These are phyloP conservation scores for Leishmania martiniquensis DNA, from an alignment of 208 protist species.

Conservation along the genomic window DNA sequence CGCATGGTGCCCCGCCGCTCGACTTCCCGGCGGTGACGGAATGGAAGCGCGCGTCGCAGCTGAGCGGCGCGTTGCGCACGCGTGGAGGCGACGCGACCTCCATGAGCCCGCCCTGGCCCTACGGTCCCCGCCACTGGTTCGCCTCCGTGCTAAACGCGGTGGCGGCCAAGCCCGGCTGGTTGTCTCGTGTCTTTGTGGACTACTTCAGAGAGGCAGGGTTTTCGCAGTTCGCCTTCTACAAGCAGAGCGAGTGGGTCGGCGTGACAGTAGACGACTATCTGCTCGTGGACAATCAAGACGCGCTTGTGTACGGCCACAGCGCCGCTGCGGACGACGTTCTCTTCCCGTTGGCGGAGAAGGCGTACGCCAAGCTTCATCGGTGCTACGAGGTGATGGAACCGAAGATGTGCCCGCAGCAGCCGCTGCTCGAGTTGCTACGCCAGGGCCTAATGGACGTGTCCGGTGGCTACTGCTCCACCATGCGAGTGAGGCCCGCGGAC, in stretches of 20 bases:
- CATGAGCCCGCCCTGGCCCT: constrained; percentile 60
- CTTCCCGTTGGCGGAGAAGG: constrained; percentile 90
- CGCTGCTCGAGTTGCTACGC: constrained; percentile 46
- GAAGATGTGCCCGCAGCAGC: constrained; percentile 60
- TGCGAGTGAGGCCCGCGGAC: constrained; percentile 31
- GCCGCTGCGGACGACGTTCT: constrained; percentile 49
- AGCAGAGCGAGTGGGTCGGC: constrained; percentile 68
- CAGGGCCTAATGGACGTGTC: constrained; percentile 82
- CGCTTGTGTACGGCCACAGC: constrained; percentile 45
- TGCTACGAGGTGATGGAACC: constrained; percentile 89
- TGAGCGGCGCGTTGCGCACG: constrained; percentile 15
- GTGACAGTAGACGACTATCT: constrained; percentile 92
- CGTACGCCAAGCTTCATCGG: constrained; percentile 92
- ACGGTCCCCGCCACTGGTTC: constrained; percentile 76
- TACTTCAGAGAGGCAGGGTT: constrained; percentile 79
- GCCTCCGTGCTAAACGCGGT: constrained; percentile 70
- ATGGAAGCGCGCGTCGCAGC: constrained; percentile 64
- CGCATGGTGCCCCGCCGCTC: constrained; percentile 38
- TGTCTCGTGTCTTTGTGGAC: constrained; percentile 54
- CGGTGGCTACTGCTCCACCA: constrained; percentile 47
- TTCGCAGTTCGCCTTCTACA: constrained; percentile 89
- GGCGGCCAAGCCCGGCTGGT: constrained; percentile 68
- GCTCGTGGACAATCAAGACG: constrained; percentile 59
- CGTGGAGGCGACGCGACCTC: constrained; percentile 25
- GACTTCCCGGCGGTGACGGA: constrained; percentile 57